A percentile compares a stretch with the other conserved stretches of the same genome.
These are phyloP conservation scores for Crithidia fasciculata DNA, from an alignment of 208 protist genomes.

Conservation along the genomic window DNA sequence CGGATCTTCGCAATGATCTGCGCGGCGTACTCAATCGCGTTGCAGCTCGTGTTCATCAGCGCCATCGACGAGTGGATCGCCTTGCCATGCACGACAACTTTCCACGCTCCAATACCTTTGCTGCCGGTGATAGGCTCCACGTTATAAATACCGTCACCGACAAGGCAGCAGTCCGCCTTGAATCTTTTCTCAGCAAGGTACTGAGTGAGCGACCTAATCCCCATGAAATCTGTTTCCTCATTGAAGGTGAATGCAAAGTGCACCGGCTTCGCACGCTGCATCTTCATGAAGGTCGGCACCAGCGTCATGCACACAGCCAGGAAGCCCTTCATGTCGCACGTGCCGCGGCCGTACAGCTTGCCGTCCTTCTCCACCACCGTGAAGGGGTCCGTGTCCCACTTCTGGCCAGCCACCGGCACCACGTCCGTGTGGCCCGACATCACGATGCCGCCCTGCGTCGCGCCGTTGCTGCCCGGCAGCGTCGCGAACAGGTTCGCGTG, in stretches of 20 bases:
- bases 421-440: slow-evolving; percentile 52
- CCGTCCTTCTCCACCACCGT: slow-evolving; percentile 40
- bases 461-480: slow-evolving; percentile 36
- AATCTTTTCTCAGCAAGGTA: slow-evolving; percentile 35
- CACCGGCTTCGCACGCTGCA: slow-evolving; percentile 43
- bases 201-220: slow-evolving; percentile 33
- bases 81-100: slow-evolving; percentile 50
- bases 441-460: slow-evolving; percentile 46
- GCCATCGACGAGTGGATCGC: slow-evolving; percentile 54
- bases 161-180: slow-evolving; percentile 50
- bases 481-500: slow-evolving; percentile 60
- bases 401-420: slow-evolving; percentile 49
- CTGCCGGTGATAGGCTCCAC: slow-evolving; percentile 39
- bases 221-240: slow-evolving; percentile 43
- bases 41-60: slow-evolving; percentile 49
- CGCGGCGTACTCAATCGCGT: slow-evolving; percentile 43
- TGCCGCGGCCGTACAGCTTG: slow-evolving; percentile 55
- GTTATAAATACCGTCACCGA: slow-evolving; percentile 31
- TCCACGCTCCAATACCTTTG: slow-evolving; percentile 40
- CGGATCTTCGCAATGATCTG: slow-evolving; percentile 47
- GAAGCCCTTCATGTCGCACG: slow-evolving; percentile 58
- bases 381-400: slow-evolving; percentile 53
- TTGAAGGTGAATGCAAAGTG: slow-evolving; percentile 47
- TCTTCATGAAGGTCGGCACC: slow-evolving; percentile 32
- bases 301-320: slow-evolving; percentile 41